Evolutionary conservation across 108 stramenopile genomes (phyloP), one percentile per base, ranked within the genome.

Genomic region (Nannochloropsis gaditana): DNA sequence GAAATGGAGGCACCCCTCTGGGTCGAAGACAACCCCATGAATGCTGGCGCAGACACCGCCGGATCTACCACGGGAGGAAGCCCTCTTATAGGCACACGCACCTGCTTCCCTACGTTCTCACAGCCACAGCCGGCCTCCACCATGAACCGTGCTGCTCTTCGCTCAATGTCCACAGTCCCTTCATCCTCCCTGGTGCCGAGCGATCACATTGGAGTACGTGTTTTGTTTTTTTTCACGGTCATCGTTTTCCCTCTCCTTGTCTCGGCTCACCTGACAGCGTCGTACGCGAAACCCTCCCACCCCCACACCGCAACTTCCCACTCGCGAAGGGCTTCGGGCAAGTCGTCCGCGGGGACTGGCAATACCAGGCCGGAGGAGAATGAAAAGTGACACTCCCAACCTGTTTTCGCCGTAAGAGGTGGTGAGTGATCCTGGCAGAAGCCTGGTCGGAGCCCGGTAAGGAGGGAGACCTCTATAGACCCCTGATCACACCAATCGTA

Each of bases 41-140:
- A n/a, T 50, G 47, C 9, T 50, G 47, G 47, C 10, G 3, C 15
- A 73, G 4, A 73, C 59, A n/a, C 19, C 59, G 4, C 5, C 2
- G n/a, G 59, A 73, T n/a, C 59, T 19, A n/a, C 19, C 59, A 15
- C 15, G 59, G 59, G 59, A 4, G 59, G 5, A 73, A 73, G 15
- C 59, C n/a, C n/a, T n/a, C n/a, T n/a, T n/a, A n/a, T n/a, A 73
- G 2, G n/a, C 2, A 73, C n/a, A 73, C 59, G 59, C n/a, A 73
- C 59, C n/a, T 73, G 59, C n/a, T 73, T 73, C 5, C 59, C 59
- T n/a, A 73, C 59, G n/a, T 73, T 73, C 59, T 73, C 59, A n/a
- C 59, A 73, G 59, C 59, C 59, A 73, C 59, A 73, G 2, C 59
- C 59, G 5, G 59, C 59, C 4, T 73, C 59, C 2, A 73, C 4